phyloP scores from a whole-genome alignment of 225 moss, liverwort and hornwort species.

The Asterella californica region DNA sequence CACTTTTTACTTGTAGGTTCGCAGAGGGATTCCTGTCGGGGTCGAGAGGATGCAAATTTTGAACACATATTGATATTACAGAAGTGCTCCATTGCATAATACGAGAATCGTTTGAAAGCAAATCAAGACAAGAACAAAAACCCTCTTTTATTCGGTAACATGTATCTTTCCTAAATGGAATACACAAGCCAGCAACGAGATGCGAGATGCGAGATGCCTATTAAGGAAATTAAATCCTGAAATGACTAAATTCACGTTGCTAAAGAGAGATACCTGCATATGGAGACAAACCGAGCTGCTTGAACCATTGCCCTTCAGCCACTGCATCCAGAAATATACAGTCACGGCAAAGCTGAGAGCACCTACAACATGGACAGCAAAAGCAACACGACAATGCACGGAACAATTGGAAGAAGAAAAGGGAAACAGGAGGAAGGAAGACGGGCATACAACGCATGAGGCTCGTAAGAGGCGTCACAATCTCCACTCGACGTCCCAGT shows the following conservation, averaged over 20 bases:
- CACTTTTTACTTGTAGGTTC: background rate
- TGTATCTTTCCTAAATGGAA: background rate
- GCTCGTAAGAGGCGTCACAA: conserved; percentile 78
- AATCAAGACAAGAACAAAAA: background rate
- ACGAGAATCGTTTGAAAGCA: background rate
- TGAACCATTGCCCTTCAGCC: conserved; percentile 92
- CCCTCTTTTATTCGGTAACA: background rate
- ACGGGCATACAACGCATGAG: conserved; percentile 65
- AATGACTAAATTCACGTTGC: background rate
- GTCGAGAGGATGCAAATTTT: too few species aligned
- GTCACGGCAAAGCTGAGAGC: background rate
- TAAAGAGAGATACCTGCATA: conserved; percentile 61
- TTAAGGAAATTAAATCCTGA: background rate
- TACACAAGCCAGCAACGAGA: background rate
- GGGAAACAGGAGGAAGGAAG: conserved; percentile 4
- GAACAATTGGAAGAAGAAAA: background rate
- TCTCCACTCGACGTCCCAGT: conserved; percentile 76
- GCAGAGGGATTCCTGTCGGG: too few species aligned
- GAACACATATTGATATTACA: background rate
- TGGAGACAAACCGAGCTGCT: conserved; percentile 77
- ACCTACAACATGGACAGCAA: background rate
- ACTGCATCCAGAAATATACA: conserved; percentile 45
- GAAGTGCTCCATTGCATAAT: background rate
- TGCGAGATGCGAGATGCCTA: background rate
- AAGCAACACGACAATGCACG: background rate